Evolutionary conservation across 208 protist species (phyloP).

Genomic region (Naegleria fowleri): DNA sequence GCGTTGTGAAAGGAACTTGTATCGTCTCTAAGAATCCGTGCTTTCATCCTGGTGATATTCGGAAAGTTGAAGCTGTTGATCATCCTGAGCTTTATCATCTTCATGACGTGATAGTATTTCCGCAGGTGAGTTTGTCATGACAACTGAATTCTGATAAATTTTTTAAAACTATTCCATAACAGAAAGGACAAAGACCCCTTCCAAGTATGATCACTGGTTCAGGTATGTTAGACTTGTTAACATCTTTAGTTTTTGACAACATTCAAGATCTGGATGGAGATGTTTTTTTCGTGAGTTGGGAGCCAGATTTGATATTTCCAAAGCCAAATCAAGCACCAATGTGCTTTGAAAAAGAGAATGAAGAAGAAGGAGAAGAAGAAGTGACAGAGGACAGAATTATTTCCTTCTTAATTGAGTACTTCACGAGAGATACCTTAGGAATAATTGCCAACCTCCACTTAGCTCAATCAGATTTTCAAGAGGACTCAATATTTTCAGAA

Average conservation of each 20-base stretch:
- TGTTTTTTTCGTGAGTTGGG: not conserved
- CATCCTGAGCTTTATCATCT: not conserved
- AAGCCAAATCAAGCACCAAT: not conserved
- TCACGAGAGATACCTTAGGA: not conserved
- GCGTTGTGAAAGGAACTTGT: not conserved
- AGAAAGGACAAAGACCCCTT: not conserved
- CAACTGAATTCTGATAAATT: too few species aligned
- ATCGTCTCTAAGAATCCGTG: not conserved
- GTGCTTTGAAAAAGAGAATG: not conserved
- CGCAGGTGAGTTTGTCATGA: too few species aligned
- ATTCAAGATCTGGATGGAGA: not conserved
- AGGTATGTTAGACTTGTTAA: too few species aligned
- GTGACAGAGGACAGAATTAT: not conserved
- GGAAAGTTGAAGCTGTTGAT: not conserved
- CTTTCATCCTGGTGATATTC: not conserved
- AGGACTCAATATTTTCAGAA: not conserved
- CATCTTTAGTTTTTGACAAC: too few species aligned
- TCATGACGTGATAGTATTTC: not conserved
- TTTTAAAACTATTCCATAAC: too few species aligned
- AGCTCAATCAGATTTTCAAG: not conserved
- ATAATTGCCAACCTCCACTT: not conserved
- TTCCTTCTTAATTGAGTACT: not conserved
- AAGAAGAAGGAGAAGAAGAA: not conserved
- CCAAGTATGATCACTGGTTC: not conserved
- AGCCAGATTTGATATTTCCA: not conserved